A percentile compares a stretch with the other conserved stretches of the same genome.
These are phyloP conservation scores for Trypanosoma lewisi DNA, from an alignment of 208 protist species.

Conservation along the genomic window DNA sequence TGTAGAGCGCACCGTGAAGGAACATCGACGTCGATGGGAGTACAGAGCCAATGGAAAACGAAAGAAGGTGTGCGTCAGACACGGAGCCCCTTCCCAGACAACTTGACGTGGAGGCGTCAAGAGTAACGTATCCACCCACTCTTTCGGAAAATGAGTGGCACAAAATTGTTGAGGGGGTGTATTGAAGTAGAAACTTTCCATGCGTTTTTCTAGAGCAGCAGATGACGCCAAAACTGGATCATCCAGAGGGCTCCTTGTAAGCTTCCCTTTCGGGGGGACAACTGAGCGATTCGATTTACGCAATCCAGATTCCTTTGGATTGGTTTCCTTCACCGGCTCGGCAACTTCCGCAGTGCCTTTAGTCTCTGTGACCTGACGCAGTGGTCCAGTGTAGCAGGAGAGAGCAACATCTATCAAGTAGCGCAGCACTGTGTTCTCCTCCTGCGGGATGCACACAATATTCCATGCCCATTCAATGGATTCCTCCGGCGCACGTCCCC, in stretches of 20 bases:
- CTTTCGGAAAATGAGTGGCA: constrained; percentile 55
- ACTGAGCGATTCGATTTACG: constrained; percentile 7
- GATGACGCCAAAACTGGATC: constrained; percentile 13
- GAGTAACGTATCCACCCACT: constrained; percentile 41
- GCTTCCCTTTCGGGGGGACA: background rate
- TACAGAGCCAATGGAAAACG: constrained; percentile 38
- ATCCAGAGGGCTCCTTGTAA: constrained; percentile 15
- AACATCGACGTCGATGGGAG: constrained; percentile 47
- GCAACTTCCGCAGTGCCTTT: constrained; percentile 2
- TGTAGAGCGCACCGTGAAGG: constrained; percentile 43
- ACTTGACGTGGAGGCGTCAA: constrained; percentile 27
- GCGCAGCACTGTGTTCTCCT: constrained; percentile 21
- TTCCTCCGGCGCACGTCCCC: constrained; percentile 51
- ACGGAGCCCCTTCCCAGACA: constrained; percentile 54
- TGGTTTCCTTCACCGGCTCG: background rate
- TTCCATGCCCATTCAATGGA: constrained; percentile 76
- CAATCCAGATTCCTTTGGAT: background rate
- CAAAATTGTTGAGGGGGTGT: constrained; percentile 57
- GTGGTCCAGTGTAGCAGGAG: constrained; percentile 36
- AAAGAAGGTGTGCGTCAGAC: constrained; percentile 67
- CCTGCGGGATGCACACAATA: constrained; percentile 35
- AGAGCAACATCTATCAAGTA: constrained; percentile 67
- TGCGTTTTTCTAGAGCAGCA: background rate
- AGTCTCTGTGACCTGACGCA: constrained; percentile 19
- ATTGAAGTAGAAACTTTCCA: constrained; percentile 78